Percentiles rank a stretch among this genome's conserved stretches.
Evolutionary conservation across 2,329 filamentous ascomycete species (phyloP).

Genomic region (Elsinoe ampelina): DNA sequence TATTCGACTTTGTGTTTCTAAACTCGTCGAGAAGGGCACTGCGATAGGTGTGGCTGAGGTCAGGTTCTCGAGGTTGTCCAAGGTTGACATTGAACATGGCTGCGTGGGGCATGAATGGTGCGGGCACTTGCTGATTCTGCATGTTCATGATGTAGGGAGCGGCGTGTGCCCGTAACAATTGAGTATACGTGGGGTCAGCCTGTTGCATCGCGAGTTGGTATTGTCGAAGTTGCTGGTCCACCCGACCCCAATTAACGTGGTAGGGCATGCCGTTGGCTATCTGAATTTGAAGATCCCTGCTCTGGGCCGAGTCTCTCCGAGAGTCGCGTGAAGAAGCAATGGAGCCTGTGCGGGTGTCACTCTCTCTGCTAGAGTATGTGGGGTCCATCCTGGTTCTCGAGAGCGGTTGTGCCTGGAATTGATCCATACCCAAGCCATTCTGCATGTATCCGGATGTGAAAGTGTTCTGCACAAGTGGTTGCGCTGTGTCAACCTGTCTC

Average conservation of each 20-base stretch:
- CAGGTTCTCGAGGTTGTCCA: background rate
- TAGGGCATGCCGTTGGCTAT: conserved; percentile 17
- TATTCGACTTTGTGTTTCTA: conserved; percentile 62
- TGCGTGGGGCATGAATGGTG: conserved; percentile 25
- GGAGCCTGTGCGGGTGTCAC: background rate
- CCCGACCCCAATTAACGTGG: conserved; percentile 29
- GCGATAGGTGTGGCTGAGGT: conserved; percentile 41
- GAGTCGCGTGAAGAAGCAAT: conserved; percentile 9
- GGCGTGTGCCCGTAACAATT: conserved; percentile 29
- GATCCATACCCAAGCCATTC: background rate
- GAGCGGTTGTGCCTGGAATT: background rate
- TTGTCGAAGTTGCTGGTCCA: conserved; percentile 22
- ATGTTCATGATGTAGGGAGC: conserved; percentile 23
- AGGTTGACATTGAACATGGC: conserved; percentile 6
- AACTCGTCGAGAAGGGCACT: conserved; percentile 74
- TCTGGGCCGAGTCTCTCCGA: conserved; percentile 9
- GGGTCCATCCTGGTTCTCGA: background rate
- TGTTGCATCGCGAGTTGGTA: conserved; percentile 4
- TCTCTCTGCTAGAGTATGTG: background rate
- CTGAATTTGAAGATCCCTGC: conserved; percentile 33
- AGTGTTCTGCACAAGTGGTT: background rate
- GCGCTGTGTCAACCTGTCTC: background rate
- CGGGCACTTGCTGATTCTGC: conserved; percentile 29
- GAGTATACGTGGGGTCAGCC: background rate
- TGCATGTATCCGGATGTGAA: background rate